Conservation (phyloP, 139 green algal genomes). For the Penium margaritaceum region DNA sequence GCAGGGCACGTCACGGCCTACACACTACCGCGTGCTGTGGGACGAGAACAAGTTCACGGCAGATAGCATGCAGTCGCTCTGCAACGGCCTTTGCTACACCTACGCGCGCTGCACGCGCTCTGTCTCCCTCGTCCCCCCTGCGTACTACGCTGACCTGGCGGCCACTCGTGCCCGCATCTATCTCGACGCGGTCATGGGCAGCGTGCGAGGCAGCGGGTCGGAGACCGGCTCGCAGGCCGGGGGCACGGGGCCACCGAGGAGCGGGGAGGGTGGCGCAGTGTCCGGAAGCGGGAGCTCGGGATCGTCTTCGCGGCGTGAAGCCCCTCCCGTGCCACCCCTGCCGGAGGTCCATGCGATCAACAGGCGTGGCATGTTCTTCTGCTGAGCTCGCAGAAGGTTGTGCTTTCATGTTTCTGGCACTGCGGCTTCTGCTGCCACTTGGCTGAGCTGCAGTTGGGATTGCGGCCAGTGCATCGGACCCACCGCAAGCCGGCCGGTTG, state of each 20-base stretch:
- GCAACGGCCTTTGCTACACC: slow-evolving; percentile 79
- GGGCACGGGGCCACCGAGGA: background rate
- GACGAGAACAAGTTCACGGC: slow-evolving; percentile 74
- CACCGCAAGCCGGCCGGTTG: too few species aligned
- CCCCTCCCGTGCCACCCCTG: background rate
- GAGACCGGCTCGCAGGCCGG: background rate
- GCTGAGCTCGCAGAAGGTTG: too few species aligned
- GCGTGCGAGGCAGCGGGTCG: background rate
- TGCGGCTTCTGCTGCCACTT: too few species aligned
- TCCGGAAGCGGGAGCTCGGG: background rate
- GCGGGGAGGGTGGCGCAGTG: background rate
- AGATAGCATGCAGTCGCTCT: slow-evolving; percentile 70
- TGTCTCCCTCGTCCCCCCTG: slow-evolving; percentile 45
- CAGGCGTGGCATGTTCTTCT: slow-evolving; percentile 14
- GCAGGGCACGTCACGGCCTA: slow-evolving; percentile 41
- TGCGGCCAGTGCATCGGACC: too few species aligned
- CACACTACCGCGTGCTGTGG: slow-evolving; percentile 63
- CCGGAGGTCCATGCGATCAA: background rate
- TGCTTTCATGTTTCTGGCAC: too few species aligned
- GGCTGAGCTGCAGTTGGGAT: too few species aligned
- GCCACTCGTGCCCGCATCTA: slow-evolving; percentile 23
- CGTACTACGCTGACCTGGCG: slow-evolving; percentile 34
- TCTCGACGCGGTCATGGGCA: background rate
- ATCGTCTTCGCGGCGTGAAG: background rate
- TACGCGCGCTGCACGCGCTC: slow-evolving; percentile 49